Evolutionary conservation across 106 monocot species (phyloP), one percentile per base, ranked within the genome.

Genomic region (Dioscorea alata): DNA sequence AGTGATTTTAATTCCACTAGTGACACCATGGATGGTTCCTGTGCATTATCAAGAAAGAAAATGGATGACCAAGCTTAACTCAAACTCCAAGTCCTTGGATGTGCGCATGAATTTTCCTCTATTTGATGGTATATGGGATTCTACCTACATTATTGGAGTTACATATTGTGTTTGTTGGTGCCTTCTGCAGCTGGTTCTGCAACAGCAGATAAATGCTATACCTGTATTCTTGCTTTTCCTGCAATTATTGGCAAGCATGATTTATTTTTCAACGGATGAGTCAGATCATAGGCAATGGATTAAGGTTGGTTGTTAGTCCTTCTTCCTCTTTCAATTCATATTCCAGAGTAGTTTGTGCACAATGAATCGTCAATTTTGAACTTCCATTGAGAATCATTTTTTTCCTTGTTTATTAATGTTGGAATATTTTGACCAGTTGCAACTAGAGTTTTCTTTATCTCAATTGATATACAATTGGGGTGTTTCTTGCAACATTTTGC

Each of bases 151-250:
- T 21, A 83, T 85, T 75, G 92, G 97, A 50, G 67, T 70, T 24
- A 74, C 82, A 18, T 85, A 73, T 42, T 69, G 62, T 32, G 73
- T 76, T 34, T 85, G 81, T 57, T 99, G 97, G 97, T 89, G 97
- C 71, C 82, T 99, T 73, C 79, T 92, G 23, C 92, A 99, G 62
- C 64, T 99, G 54, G 87, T 99, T 68, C 76, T 99, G 48, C 97
- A 99, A 63, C 75, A 86, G 56, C 87, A 87, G 22, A 62, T 85
- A 65, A 92, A 99, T 90, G 68, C 89, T 51, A 64, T 85, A 13
- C 89, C 97, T 19, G 33, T 87, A 50, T 66, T 85, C 34, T 25
- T 99, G 70, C 73, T 92, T 76, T 80, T 83, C 64, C 13, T 92
- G 67, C 97, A 92, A 71, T 50, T 81, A 35, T 48, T 77, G 13